Percentiles rank a stretch among this genome's conserved stretches.
Conservation (phyloP, 768 basidiomycete genomes). For the Trametes meyenii region DNA sequence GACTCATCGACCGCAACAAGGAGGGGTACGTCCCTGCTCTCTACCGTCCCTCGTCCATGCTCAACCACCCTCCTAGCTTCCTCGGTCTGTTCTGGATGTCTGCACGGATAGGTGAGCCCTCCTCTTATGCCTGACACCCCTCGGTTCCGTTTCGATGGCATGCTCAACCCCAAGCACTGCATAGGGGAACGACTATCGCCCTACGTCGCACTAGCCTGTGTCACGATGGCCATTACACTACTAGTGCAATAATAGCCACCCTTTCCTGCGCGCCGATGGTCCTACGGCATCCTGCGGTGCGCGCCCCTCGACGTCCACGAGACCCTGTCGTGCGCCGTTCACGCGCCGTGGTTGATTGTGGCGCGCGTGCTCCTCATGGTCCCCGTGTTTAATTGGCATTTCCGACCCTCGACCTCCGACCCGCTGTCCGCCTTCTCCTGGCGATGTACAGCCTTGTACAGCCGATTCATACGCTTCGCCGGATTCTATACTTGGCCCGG, state of each 20-base stretch:
- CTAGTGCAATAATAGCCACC: constrained; percentile 47
- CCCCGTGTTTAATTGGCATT: background rate
- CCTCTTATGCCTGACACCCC: background rate
- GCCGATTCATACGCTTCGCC: too few relatives aligned
- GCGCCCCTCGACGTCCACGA: background rate
- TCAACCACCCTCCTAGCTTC: constrained; percentile 54
- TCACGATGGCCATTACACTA: constrained; percentile 88
- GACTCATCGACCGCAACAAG: constrained; percentile 91
- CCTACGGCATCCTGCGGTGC: background rate
- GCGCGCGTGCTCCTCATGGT: constrained; percentile 1
- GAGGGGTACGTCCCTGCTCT: constrained; percentile 67
- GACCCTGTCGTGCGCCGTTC: background rate
- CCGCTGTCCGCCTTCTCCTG: too few relatives aligned
- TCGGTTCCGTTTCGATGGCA: background rate
- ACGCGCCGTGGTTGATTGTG: background rate
- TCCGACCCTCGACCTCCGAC: background rate
- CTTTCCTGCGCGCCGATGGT: background rate
- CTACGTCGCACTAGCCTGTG: constrained; percentile 91
- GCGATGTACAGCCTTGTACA: too few relatives aligned
- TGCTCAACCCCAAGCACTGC: background rate
- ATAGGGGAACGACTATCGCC: constrained; percentile 94
- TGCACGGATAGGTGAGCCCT: constrained; percentile 82
- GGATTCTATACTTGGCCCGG: too few relatives aligned
- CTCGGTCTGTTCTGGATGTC: constrained; percentile 93
- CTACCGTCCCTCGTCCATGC: background rate